Percentiles rank a stretch among this genome's conserved stretches.
Conservation (phyloP, 371 early-diverging fungal genomes). For the Mucor saturninus region DNA sequence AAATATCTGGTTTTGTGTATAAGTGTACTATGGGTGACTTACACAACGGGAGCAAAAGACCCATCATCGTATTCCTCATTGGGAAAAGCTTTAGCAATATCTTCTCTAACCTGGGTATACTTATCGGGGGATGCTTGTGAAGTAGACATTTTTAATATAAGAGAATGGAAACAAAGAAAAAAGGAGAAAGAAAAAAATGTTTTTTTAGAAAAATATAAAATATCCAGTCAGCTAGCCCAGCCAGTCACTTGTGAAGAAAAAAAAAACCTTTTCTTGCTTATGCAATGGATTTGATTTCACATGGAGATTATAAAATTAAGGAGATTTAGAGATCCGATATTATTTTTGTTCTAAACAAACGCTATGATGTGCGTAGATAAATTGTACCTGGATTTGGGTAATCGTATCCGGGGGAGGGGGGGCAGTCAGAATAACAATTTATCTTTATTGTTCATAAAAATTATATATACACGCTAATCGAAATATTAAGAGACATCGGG, state of each 20-base stretch:
- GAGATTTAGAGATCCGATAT: not conserved
- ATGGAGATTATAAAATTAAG: slow-evolving; percentile 8
- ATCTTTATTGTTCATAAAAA: no score
- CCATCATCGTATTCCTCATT: slow-evolving; percentile 83
- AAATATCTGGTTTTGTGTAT: not conserved
- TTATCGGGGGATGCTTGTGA: slow-evolving; percentile 49
- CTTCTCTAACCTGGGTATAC: slow-evolving; percentile 57
- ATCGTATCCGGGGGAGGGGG: no score
- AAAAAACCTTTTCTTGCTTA: slow-evolving; percentile 24
- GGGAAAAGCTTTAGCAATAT: slow-evolving; percentile 64
- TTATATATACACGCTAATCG: no score
- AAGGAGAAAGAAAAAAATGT: slow-evolving; percentile 2
- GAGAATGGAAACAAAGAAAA: no score
- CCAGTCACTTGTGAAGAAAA: not conserved
- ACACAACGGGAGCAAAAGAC: slow-evolving; percentile 79
- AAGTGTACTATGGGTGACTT: slow-evolving; percentile 19
- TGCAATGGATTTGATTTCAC: slow-evolving; percentile 29
- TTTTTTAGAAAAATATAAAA: slow-evolving; percentile 4
- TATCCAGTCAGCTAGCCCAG: slow-evolving; percentile 13
- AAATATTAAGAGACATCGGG: slow-evolving; percentile 7
- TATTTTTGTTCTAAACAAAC: not conserved
- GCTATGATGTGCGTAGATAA: no score
- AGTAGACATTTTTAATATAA: slow-evolving; percentile 42
- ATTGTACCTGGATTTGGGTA: no score
- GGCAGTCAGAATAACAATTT: no score